A percentile compares a stretch with the other conserved stretches of the same genome.
Evolutionary conservation across 805 yeast genomes (phyloP).

Genomic region (Trichomonascus vanleenenianus): DNA sequence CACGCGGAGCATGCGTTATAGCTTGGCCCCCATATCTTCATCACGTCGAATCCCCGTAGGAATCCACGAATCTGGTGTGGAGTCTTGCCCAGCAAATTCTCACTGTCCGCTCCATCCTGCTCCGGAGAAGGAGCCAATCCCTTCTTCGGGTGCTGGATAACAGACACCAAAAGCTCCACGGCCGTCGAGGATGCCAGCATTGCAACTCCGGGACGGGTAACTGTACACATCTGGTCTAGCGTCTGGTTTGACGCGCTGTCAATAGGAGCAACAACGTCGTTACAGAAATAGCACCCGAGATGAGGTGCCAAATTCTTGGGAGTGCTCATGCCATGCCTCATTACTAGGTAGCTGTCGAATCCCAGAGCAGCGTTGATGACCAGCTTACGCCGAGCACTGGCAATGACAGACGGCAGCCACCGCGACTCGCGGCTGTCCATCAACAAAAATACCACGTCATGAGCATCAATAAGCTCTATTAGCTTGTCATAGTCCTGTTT

Average conservation of each 20-base stretch:
- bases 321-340: slow-evolving; percentile 72
- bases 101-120: slow-evolving; percentile 20
- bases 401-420: slow-evolving; percentile 93
- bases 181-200: slow-evolving; percentile 78
- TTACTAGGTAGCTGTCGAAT: slow-evolving; percentile 84
- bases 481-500: slow-evolving; percentile 45
- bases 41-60: slow-evolving; percentile 52
- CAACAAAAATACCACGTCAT: slow-evolving; percentile 71
- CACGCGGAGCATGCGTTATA: slow-evolving; percentile 86
- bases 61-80: slow-evolving; percentile 94
- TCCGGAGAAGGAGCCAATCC: slow-evolving; percentile 35
- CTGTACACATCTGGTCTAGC: slow-evolving; percentile 97
- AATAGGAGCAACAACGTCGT: slow-evolving; percentile 89
- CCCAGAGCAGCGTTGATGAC: slow-evolving; percentile 94
- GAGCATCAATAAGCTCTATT: slow-evolving; percentile 45
- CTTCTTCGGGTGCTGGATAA: slow-evolving; percentile 57
- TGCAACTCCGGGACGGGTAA: slow-evolving; percentile 95
- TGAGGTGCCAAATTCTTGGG: slow-evolving; percentile 28
- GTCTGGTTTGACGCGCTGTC: slow-evolving; percentile 85
- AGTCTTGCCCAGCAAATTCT: slow-evolving; percentile 47
- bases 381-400: slow-evolving; percentile 54
- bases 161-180: slow-evolving; percentile 70
- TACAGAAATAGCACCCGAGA: slow-evolving; percentile 92
- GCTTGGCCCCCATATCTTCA: slow-evolving; percentile 62
- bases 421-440: slow-evolving; percentile 95